Base-by-base conservation (phyloP, 1,139 yeast species). In the Pichia sp. region DNA sequence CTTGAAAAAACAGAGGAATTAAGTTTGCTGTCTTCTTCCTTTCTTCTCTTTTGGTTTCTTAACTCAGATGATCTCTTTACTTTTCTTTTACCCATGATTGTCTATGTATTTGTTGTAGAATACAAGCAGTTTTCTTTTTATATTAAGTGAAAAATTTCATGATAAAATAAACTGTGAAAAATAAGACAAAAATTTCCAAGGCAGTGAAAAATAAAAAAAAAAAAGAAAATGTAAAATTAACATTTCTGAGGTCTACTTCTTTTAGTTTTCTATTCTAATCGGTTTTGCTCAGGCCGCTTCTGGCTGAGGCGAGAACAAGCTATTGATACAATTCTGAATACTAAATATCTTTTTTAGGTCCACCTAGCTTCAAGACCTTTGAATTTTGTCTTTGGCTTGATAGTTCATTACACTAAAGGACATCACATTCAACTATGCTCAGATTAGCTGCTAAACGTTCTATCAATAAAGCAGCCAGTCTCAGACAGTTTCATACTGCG, bases 21-120 rank as follows among this genome's bases (percentile, higher is more conserved):
- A 45, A 83, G 69, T 50, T 66, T 60, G 0, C 67, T 59, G 53
- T 83, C 88, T 53, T 74, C 77, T 40, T 73, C 76, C 48, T 73
- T 70, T 59, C 73, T 74, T 62, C 79, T 79, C 55, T 76, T 72
- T 53, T 68, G 68, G 25, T 66, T 60, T 43, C 65, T 62, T 48
- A 65, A 63, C 46, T 76, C 79, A 8, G 63, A 64, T 46, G 70
- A 70, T 57, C 70, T 68, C 48, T 63, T 64, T 12, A 62, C 60
- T 59, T 71, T 74, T 61, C 74, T 72, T 56, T 73, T 77, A 35
- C 70, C 79, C 79, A 78, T 79, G 24, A 7, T 42, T 9, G 3
- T 2, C 18, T 16, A 16, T 41, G 3, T 16, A 11, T 5, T 9
- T 11, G 16, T 29, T 11, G 9, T n/a, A 22, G 11, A 40, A 22